Evolutionary conservation across 2,329 filamentous ascomycete species (phyloP), one percentile per base, ranked within the genome.

Genomic region (Arthrobotrys sinensis): DNA sequence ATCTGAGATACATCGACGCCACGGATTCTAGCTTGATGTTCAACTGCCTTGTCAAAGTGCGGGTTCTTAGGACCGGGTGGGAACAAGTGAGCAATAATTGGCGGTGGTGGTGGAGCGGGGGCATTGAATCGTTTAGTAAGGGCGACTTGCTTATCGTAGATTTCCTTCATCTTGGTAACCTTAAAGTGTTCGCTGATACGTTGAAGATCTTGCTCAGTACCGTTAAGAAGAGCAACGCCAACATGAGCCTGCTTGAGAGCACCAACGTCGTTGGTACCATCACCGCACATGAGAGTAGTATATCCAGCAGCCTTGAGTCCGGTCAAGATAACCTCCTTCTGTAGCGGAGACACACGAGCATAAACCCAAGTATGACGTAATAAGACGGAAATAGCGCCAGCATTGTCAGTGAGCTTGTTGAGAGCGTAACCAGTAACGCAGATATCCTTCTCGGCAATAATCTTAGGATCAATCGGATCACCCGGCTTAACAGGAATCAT

Each of bases 181-280:
- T 96, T 92, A 82, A 92, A 91, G 85, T 99, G 94, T 83, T 98
- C 96, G 28, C 92, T 91, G 82, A 99, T 99, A 84, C 91, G 94
- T 71, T 91, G 91, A 67, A 99, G 88, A 83, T 98, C 96, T 21
- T 98, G 93, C 81, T 91, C 91, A 0, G 94, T 96, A 80, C 96
- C 96, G 85, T 99, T 99, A 81, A 99, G 90, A 62, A 99, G 90
- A 21, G 96, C 96, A 80, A 99, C 93, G 85, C 96, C 96, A 80
- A 99, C 94, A 83, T 99, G 96, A 46, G 96, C 96, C 86, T 99
- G 96, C 87, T 99, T 99, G 83, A 99, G 87, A 52, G 96, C 96
- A 80, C 96, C 96, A 69, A 99, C 96, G 83, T 99, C 96, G 84
- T 99, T 99, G 69, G 96, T 99, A 80, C 96, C 96, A 83, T 99